A percentile compares a stretch with the other conserved stretches of the same genome.
Conservation (phyloP, 108 stramenopile species). For the Cafeteria roenbergensis region DNA sequence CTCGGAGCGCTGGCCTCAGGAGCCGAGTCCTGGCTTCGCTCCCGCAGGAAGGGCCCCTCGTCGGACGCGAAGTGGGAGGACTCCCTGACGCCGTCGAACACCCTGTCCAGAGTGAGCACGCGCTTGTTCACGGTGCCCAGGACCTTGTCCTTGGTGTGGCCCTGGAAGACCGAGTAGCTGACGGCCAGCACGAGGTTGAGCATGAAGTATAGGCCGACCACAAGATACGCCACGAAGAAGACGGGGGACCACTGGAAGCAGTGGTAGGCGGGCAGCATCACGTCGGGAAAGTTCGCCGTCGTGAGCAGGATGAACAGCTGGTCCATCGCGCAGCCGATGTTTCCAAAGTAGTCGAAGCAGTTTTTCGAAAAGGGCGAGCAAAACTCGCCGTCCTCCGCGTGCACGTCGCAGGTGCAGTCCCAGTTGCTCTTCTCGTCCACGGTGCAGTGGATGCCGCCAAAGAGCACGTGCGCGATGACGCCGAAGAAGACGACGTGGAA, state of each 20-base stretch:
- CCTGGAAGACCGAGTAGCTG: background rate
- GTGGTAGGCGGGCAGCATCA: constrained; percentile 21
- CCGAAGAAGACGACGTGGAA: constrained; percentile 2
- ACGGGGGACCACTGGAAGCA: background rate
- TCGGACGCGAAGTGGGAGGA: too few species aligned
- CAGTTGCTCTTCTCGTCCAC: background rate
- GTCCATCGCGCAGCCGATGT: background rate
- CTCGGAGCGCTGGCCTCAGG: too few species aligned
- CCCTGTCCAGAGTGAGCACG: background rate
- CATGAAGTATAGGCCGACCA: constrained; percentile 21
- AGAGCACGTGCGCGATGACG: constrained; percentile 1
- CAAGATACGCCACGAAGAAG: constrained; percentile 14
- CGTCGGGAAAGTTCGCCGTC: constrained; percentile 17
- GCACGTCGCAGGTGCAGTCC: background rate
- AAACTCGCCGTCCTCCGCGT: background rate
- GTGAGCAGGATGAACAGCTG: constrained; percentile 16
- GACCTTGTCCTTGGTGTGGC: background rate
- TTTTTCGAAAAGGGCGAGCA: background rate
- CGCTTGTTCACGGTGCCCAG: background rate
- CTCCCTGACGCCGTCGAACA: too few species aligned
- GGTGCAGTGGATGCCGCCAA: background rate
- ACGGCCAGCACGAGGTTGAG: constrained; percentile 19
- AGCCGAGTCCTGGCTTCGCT: too few species aligned
- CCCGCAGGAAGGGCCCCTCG: too few species aligned
- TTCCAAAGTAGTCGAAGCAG: constrained; percentile 11